These are phyloP conservation scores for Hawksworthiomyces lignivorus DNA, from an alignment of 2,329 filamentous ascomycete genomes.

Conservation along the genomic window DNA sequence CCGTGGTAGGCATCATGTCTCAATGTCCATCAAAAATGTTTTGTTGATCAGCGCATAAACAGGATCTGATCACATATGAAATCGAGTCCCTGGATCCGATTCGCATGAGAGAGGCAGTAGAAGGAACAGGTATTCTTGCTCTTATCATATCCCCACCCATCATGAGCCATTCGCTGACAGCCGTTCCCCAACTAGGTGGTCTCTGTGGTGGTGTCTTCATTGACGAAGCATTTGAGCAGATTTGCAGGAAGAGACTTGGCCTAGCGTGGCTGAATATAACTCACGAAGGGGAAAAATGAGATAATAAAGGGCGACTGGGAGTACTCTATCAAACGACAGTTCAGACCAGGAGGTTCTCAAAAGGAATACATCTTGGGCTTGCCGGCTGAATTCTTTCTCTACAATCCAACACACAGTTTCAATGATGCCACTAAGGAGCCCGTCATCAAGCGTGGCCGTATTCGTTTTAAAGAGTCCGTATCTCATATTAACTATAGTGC, in stretches of 20 bases:
- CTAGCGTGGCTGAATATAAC: slow-evolving; percentile 35
- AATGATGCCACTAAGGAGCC: slow-evolving; percentile 9
- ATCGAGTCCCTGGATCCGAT: slow-evolving; percentile 24
- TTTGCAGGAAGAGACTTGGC: slow-evolving; percentile 37
- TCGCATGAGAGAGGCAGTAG: slow-evolving; percentile 39
- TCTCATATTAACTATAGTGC: too few species aligned
- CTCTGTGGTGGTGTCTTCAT: slow-evolving; percentile 43
- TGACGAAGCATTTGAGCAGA: slow-evolving; percentile 40
- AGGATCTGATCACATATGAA: slow-evolving; percentile 43
- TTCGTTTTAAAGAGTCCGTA: slow-evolving; percentile 25
- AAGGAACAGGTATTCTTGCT: too few species aligned
- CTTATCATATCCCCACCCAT: too few species aligned
- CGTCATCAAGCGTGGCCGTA: slow-evolving; percentile 9
- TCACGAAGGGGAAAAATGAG: slow-evolving; percentile 31
- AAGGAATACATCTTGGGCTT: slow-evolving; percentile 10
- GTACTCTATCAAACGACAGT: slow-evolving; percentile 24
- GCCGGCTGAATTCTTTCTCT: slow-evolving; percentile 10
- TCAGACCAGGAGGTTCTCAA: slow-evolving; percentile 21
- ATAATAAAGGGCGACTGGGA: slow-evolving; percentile 38
- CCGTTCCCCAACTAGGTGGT: too few species aligned
- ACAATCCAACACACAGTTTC: slow-evolving; percentile 6
- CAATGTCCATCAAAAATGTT: too few species aligned
- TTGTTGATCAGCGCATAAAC: too few species aligned
- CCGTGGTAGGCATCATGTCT: slow-evolving; percentile 20
- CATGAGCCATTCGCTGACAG: too few species aligned